Base-by-base conservation (phyloP, 75 land plant species). In the Selaginella tamariscina region DNA sequence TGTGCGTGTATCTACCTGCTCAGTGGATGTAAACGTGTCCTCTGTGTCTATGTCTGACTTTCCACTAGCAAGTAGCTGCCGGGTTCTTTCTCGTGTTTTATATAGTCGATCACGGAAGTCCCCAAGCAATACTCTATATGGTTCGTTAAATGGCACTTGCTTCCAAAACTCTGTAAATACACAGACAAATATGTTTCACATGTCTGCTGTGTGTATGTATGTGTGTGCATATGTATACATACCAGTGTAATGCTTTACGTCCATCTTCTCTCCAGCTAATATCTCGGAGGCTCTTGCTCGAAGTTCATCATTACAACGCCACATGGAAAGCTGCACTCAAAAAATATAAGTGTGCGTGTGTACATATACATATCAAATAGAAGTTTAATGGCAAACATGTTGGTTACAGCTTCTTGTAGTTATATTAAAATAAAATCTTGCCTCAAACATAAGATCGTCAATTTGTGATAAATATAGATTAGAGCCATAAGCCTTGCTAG, bases 371-470 rank as follows among this genome's bases (percentile, higher is more conserved):
- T n/a, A n/a, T n/a, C n/a, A n/a, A n/a, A n/a, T n/a, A n/a, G n/a
- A n/a, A n/a, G n/a, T n/a, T n/a, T n/a, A n/a, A n/a, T n/a, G n/a
- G n/a, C n/a, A n/a, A n/a, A n/a, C n/a, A n/a, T n/a, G n/a, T n/a
- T n/a, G n/a, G n/a, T n/a, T n/a, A n/a, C n/a, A n/a, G n/a, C n/a
- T n/a, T n/a, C n/a, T n/a, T n/a, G n/a, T n/a, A n/a, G n/a, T n/a
- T n/a, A n/a, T n/a, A n/a, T n/a, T n/a, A n/a, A n/a, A n/a, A n/a
- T n/a, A 2, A 27, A 24, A 56, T 2, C 32, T 8, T 57, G 85
- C 97, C 94, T 91, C 97, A 80, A 91, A 91, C 97, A 91, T 91
- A n/a, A 91, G 82, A 60, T 91, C 87, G 70, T 91, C 97, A 24
- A 91, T 91, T 65, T 89, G 89, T 24, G 97, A 86, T 44, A 73